A percentile compares a stretch with the other conserved stretches of the same genome.
Conservation (phyloP, 495 filamentous ascomycete species). For the Talaromyces adpressus region DNA sequence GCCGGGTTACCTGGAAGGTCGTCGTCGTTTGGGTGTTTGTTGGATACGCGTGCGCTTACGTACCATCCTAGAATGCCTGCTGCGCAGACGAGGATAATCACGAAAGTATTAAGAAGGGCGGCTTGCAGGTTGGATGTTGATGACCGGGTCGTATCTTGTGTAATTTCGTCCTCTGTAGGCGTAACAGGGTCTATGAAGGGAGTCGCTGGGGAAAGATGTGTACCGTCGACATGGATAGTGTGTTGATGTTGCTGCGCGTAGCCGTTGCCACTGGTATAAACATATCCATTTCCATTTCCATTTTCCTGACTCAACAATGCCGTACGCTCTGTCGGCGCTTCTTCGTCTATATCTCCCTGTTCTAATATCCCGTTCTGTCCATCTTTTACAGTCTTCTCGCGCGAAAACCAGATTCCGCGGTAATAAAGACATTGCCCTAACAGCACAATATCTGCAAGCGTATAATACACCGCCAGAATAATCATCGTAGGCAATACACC, state of each 20-base stretch:
- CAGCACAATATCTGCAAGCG: conserved; percentile 83
- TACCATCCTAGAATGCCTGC: conserved; percentile 86
- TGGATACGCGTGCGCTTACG: conserved; percentile 39
- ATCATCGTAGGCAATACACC: conserved; percentile 94
- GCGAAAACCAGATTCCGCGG: conserved; percentile 66
- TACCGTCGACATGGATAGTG: conserved; percentile 39
- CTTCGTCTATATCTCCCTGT: background rate
- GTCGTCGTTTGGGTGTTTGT: conserved; percentile 7
- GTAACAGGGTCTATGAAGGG: conserved; percentile 49
- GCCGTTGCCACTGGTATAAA: background rate
- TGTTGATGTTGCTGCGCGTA: conserved; percentile 15
- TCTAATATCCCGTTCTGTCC: background rate
- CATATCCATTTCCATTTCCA: background rate
- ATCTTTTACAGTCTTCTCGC: conserved; percentile 26
- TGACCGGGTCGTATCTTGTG: conserved; percentile 16
- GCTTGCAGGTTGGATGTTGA: conserved; percentile 46
- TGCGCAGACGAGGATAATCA: conserved; percentile 69
- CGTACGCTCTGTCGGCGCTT: conserved; percentile 7
- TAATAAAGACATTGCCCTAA: conserved; percentile 92
- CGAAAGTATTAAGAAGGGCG: conserved; percentile 61
- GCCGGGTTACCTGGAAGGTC: conserved; percentile 15
- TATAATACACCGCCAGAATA: conserved; percentile 93
- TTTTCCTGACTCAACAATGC: conserved; percentile 13
- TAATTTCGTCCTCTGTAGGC: conserved; percentile 12
- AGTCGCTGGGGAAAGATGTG: conserved; percentile 73